These are phyloP conservation scores for Carnegiea gigantea DNA, from an alignment of 179 eudicot species.

Conservation along the genomic window DNA sequence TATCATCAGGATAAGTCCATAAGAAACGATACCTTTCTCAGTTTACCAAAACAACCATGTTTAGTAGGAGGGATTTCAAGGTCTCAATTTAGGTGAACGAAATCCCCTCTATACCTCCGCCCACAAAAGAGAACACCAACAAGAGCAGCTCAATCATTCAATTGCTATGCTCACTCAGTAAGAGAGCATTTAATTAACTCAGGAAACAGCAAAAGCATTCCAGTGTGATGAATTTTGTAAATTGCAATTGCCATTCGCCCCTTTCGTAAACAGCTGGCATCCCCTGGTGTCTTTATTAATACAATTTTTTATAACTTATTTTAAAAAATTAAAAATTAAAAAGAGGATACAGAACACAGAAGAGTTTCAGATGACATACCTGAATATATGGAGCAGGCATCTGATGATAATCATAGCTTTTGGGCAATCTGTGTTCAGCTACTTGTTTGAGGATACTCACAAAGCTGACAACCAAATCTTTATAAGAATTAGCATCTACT, in stretches of 20 bases:
- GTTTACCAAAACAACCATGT: neutral
- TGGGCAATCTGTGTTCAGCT: constrained; percentile 88
- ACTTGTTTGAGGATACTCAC: constrained; percentile 95
- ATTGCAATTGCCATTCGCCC: too few species aligned
- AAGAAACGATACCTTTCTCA: neutral
- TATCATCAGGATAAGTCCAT: neutral
- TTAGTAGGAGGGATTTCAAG: neutral
- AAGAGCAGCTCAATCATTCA: neutral
- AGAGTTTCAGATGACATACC: constrained; percentile 35
- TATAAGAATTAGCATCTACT: constrained; percentile 66
- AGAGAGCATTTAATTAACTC: neutral
- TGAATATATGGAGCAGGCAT: constrained; percentile 99
- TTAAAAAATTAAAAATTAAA: too few species aligned
- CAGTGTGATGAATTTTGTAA: too few species aligned
- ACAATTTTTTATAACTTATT: too few species aligned
- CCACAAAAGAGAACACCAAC: neutral
- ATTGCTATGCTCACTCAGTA: neutral
- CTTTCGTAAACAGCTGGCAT: too few species aligned
- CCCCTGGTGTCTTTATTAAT: too few species aligned
- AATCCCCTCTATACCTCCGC: neutral
- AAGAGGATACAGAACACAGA: too few species aligned
- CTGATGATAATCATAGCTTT: constrained; percentile 96
- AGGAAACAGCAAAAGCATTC: too few species aligned
- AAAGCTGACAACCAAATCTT: constrained; percentile 86
- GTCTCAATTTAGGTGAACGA: neutral